Evolutionary conservation across 2,329 filamentous ascomycete species (phyloP), one percentile per base, ranked within the genome.

Genomic region (Arachnomyces sp.): DNA sequence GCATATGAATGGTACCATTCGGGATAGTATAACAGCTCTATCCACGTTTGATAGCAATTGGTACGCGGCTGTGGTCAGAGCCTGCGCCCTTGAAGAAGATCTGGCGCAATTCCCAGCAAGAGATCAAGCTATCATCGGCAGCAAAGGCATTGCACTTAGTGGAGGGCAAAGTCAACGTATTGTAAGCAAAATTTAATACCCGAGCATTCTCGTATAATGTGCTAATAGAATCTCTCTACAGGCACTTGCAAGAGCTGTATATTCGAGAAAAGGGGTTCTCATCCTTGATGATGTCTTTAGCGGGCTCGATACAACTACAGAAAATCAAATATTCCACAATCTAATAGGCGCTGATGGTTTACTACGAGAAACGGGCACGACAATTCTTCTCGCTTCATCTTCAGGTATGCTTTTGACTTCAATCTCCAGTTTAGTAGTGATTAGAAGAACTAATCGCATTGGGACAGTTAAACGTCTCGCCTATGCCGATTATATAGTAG

Each of bases 101-200:
- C 52, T 70, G 16, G 47, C 51, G 28, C 58, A 63, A 29, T 50
- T 70, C 18, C 60, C 64, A 17, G 48, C 54, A 5, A 62, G 65
- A 0, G 66, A 67, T 39, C 57, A 65, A 34, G 73, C 71, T 12
- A 49, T 67, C 20, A 67, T 73, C 41, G 72, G 71, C 12, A 73
- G 67, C 49, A 68, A 70, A 47, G 72, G 71, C 28, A 63, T 71
- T 40, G 61, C 67, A 16, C 59, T 75, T 28, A 74, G 71, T 51
- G 71, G 71, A 20, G 72, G 72, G 3, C 72, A 75, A 46, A 71
- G 65, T 44, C 70, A 73, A 44, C 64, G 71, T 36, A 66, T 74
- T 47, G 67, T 61, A 48, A 39, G 58, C 56, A 15, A n/a, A 31
- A 14, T 34, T 11, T 2, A 28, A 16, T 14, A 12, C 7, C n/a